phyloP scores from a whole-genome alignment of 2,329 filamentous ascomycete species.

The Fusarium tanahbumbuense region DNA sequence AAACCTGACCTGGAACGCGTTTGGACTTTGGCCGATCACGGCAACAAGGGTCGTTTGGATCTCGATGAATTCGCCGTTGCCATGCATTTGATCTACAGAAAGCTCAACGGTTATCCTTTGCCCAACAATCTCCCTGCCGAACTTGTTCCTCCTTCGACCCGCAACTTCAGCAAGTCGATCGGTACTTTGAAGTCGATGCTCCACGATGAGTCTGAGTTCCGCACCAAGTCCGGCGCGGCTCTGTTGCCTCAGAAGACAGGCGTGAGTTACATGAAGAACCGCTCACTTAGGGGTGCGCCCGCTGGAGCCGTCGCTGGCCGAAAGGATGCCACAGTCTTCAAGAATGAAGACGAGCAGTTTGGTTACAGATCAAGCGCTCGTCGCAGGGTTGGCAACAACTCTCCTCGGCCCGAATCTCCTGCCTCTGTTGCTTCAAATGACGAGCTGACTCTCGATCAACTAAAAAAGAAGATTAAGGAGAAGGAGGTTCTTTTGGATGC shows the following conservation, averaged over 20 bases:
- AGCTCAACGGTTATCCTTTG: slow-evolving; percentile 93
- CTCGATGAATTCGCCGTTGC: slow-evolving; percentile 98
- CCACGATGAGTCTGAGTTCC: slow-evolving; percentile 86
- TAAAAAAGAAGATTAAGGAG: slow-evolving; percentile 92
- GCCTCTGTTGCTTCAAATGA: slow-evolving; percentile 77
- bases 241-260: slow-evolving; percentile 95
- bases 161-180: slow-evolving; percentile 92
- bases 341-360: slow-evolving; percentile 93
- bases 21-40: slow-evolving; percentile 94
- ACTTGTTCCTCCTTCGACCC: slow-evolving; percentile 91
- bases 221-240: slow-evolving; percentile 90
- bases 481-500: slow-evolving; percentile 95
- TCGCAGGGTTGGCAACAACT: slow-evolving; percentile 81
- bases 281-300: slow-evolving; percentile 82
- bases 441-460: slow-evolving; percentile 85
- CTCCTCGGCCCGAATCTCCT: slow-evolving; percentile 83
- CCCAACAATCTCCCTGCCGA: slow-evolving; percentile 90
- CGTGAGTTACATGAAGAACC: slow-evolving; percentile 97
- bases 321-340: slow-evolving; percentile 96
- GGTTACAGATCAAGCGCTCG: slow-evolving; percentile 95
- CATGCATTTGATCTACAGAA: slow-evolving; percentile 99
- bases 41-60: slow-evolving; percentile 93
- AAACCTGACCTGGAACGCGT: slow-evolving; percentile 90
- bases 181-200: slow-evolving; percentile 92
- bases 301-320: slow-evolving; percentile 70